Evolutionary conservation across 352 stramenopile genomes (phyloP), one percentile per base, ranked within the genome.

Genomic region (Globisporangium rhizosaccharum): DNA sequence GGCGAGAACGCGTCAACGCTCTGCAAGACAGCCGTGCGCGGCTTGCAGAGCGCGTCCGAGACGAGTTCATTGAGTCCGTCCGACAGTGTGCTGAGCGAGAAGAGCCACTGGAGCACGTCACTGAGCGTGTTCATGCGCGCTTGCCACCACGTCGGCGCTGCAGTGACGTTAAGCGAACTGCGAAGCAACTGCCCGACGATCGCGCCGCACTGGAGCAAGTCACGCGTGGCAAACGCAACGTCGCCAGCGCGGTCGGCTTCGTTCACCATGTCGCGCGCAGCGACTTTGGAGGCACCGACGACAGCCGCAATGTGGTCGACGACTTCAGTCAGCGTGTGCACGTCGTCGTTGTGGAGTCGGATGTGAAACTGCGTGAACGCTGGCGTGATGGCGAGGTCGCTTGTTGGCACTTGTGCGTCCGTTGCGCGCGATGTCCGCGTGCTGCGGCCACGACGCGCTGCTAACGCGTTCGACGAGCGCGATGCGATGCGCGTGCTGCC

Each of bases 281-380:
- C 57, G 2, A 63, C 41, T 48, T 88, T 89, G 1, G 79, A 77
- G 18, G 82, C 77, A 5, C 73, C 71, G 48, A 93, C 58, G n/a
- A 73, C 67, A 11, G 68, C 63, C 20, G 73, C 77, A 15, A 95
- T 65, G 20, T 82, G 68, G 28, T 90, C 85, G 28, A 92, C 75
- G 30, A 90, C 78, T 65, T 93, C 82, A 26, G 73, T 75, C 36
- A 94, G 61, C 18, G 82, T 79, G 57, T 94, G 82, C 10, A 93
- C 77, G 47, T 94, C 86, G 51, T 95, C 86, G 59, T 92, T 94
- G 56, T 95, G 86, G 18, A 95, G 67, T n/a, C 84, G 81, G 55
- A 94, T 76, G 15, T 58, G 62, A 41, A 90, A 85, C 26, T 67
- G 66, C 11, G 62, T 67, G 55, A 61, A 52, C 46, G 46, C 55